phyloP scores from a whole-genome alignment of 176 grass and related monocot genomes.

The Eleusine indica region DNA sequence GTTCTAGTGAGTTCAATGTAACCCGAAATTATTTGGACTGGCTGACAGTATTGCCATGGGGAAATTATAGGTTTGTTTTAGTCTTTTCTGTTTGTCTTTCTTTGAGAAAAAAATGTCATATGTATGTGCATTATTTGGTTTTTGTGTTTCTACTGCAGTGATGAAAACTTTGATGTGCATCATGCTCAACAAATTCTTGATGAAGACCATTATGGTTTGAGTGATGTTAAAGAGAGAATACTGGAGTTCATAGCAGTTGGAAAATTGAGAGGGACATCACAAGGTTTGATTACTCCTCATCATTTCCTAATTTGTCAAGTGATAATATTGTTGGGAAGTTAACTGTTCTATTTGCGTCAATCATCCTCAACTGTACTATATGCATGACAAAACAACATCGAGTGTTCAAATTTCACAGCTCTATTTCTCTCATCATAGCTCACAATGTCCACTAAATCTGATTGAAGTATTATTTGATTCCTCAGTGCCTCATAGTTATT shows the following conservation, averaged over 20 bases:
- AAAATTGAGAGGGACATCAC: slow-evolving; percentile 92
- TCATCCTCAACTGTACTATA: neutral
- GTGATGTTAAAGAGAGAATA: slow-evolving; percentile 98
- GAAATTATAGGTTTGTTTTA: slow-evolving; percentile 86
- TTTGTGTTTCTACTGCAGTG: slow-evolving; percentile 50
- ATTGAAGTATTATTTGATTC: slow-evolving; percentile 10
- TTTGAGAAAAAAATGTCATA: slow-evolving; percentile 24
- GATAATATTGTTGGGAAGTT: slow-evolving; percentile 20
- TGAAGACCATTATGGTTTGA: slow-evolving; percentile 99
- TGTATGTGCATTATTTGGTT: slow-evolving; percentile 30
- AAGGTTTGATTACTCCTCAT: slow-evolving; percentile 61
- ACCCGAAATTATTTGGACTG: slow-evolving; percentile 99
- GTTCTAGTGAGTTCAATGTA: slow-evolving; percentile 98
- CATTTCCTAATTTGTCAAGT: slow-evolving; percentile 24
- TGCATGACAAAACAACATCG: neutral
- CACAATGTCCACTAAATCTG: slow-evolving; percentile 25
- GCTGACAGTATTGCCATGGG: slow-evolving; percentile 94
- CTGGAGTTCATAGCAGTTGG: slow-evolving; percentile 98
- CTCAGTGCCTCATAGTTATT: slow-evolving; percentile 6
- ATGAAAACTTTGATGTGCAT: slow-evolving; percentile 96
- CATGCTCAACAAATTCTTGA: slow-evolving; percentile 95
- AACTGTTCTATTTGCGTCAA: slow-evolving; percentile 18
- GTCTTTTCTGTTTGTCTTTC: neutral
- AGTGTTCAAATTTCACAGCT: neutral
- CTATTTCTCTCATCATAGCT: neutral